phyloP scores from a whole-genome alignment of 2,329 filamentous ascomycete genomes.

The Pyrenochaeta sp. region DNA sequence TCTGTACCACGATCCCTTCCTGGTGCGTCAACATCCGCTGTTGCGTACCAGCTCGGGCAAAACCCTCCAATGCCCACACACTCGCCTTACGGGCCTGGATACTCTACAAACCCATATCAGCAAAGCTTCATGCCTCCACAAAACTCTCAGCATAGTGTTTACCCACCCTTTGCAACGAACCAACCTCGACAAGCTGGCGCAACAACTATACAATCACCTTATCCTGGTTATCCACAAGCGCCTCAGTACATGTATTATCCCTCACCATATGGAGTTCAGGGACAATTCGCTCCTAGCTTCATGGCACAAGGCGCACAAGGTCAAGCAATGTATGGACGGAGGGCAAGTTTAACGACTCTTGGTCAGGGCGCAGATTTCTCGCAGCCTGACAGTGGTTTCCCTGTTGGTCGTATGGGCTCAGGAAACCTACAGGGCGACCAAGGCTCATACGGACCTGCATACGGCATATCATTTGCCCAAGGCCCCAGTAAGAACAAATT shows the following conservation, averaged over 20 bases:
- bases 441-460: slow-evolving; percentile 22
- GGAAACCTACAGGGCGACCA: slow-evolving; percentile 25
- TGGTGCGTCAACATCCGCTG: slow-evolving; percentile 49
- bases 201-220: slow-evolving; percentile 34
- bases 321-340: slow-evolving; percentile 40
- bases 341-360: slow-evolving; percentile 33
- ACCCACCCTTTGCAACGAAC: slow-evolving; percentile 31
- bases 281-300: slow-evolving; percentile 37
- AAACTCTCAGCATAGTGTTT: slow-evolving; percentile 31
- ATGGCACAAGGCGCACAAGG: slow-evolving; percentile 32
- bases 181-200: slow-evolving; percentile 35
- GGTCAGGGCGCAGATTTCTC: slow-evolving; percentile 31
- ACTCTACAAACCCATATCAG: slow-evolving; percentile 36
- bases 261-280: slow-evolving; percentile 40
- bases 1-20: slow-evolving; percentile 44
- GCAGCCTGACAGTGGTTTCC: slow-evolving; percentile 29
- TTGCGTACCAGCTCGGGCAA: slow-evolving; percentile 53
- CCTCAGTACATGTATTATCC: slow-evolving; percentile 49
- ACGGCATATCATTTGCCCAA: slow-evolving; percentile 22
- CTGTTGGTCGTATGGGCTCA: slow-evolving; percentile 19
- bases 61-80: slow-evolving; percentile 46
- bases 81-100: slow-evolving; percentile 36
- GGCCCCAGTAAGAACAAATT: slow-evolving; percentile 28
- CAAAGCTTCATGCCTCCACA: slow-evolving; percentile 39
- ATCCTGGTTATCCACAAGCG: slow-evolving; percentile 41